Base-by-base conservation (phyloP, 2,329 filamentous ascomycete species). In the Hymenoscyphus linearis region DNA sequence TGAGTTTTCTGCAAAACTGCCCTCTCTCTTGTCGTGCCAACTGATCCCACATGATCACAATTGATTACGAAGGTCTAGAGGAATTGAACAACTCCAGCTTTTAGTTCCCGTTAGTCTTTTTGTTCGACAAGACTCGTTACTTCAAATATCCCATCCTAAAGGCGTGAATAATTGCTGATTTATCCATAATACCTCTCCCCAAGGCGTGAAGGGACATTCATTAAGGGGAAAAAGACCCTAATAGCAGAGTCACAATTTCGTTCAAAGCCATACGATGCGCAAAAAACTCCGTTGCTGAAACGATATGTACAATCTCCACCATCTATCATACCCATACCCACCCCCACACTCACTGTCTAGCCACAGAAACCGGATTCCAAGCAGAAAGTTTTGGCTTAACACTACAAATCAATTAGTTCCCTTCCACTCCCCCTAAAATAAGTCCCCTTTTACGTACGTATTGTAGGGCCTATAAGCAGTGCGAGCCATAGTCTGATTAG, bases 391-490 rank as follows among this genome's bases (percentile, higher is more conserved):
- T 85, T 47, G 82, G 74, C 72, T 83, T 83, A 36, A 74, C 76
- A 22, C 83, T 85, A 59, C 16, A 61, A 16, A 35, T 57, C 54
- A 52, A 63, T n/a, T 65, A 58, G 64, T 25, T 25, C 10, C 40
- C 55, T 44, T 35, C 34, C 34, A 55, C 27, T 18, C 26, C 57
- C 55, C 55, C 61, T 58, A 58, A 18, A 9, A 35, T 6, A 26
- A 27, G 34, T n/a, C 36, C 47, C 50, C 0, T 26, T 31, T 25
- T 18, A 87, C 93, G 76, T 78, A 98, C 93, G 95, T 99, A 80
- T 82, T 96, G 79, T 97, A 99, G 36, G 95, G 86, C 81, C 90
- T 96, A 81, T 87, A 99, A 47, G 92, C 93, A 62, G 84, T 91
- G 65, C 89, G 84, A 64, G 83, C 88, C 72, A 82, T 79, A 31